Evolutionary conservation across 164 flowering plant genomes (phyloP), one percentile per base, ranked within the genome.

Genomic region (Vitis rotundifolia): DNA sequence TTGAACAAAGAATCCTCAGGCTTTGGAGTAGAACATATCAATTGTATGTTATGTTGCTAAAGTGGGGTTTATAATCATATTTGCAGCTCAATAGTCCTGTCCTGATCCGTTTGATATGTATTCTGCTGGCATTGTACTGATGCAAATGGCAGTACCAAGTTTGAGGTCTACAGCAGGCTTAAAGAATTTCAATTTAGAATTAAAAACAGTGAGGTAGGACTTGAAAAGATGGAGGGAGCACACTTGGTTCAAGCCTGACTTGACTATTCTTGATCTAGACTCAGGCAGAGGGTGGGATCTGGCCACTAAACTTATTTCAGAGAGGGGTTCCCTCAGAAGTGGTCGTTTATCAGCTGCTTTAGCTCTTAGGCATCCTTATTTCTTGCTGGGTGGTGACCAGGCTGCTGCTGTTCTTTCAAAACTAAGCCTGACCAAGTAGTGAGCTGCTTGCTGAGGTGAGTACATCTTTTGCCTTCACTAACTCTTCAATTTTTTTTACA

Each of bases 101-200:
- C 99, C 99, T 50, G 99, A 95, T 80, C 88, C 93, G 18, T 95
- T 95, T 71, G 99, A 95, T 66, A 91, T 86, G 97, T 95, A 95
- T 73, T 95, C 99, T 70, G 91, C 90, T 58, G 98, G 97, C 37
- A 86, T 93, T 44, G 91, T 86, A n/a, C 89, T 93, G 48, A 9
- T 95, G 78, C 99, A 93, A 85, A 93, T 95, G 97, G 94, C 98
- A 22, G 66, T 90, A 71, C 99, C 99, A 68, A 68, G 76, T 61
- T 78, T 95, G 68, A 88, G 99, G 76, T 85, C 97, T 13, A 18
- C 85, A 1, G 81, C 94, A 58, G 94, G 91, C 48, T 78, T 95
- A 70, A 91, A 91, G 84, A 93, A 89, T 71, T 95, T 95, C 78
- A 95, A 95, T 73, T 50, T 67, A 51, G 97, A 95, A 78, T 56